phyloP scores from a whole-genome alignment of 768 basidiomycete genomes.

The Wakefieldia striispora region DNA sequence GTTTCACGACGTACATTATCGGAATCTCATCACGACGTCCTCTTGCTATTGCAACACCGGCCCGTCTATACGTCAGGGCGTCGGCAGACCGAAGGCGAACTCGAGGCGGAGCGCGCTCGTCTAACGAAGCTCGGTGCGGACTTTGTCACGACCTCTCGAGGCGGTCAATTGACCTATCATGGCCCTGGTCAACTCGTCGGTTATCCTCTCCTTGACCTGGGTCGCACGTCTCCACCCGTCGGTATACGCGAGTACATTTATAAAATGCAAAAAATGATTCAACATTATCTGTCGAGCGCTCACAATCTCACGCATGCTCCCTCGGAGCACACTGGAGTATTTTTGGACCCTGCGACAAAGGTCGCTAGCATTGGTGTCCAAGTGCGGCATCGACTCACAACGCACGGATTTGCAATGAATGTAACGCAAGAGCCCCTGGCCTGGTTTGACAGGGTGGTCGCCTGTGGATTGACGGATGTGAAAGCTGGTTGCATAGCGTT shows the following conservation, averaged over 20 bases:
- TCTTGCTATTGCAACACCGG: slow-evolving; percentile 83
- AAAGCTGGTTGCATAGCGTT: slow-evolving; percentile 66
- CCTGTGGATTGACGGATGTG: slow-evolving; percentile 87
- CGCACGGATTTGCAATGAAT: slow-evolving; percentile 94
- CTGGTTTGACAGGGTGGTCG: slow-evolving; percentile 89
- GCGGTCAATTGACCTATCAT: slow-evolving; percentile 95
- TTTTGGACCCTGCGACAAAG: slow-evolving; percentile 77
- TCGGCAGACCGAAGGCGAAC: slow-evolving; percentile 64
- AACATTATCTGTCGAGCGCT: slow-evolving; percentile 54
- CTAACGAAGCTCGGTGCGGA: slow-evolving; percentile 83
- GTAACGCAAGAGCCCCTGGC: slow-evolving; percentile 72
- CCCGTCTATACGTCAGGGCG: slow-evolving; percentile 97
- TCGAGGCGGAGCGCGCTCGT: slow-evolving; percentile 58
- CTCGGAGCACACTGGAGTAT: slow-evolving; percentile 89
- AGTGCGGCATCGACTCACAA: slow-evolving; percentile 89
- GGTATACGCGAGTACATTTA: slow-evolving; percentile 83
- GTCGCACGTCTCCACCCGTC: slow-evolving; percentile 68
- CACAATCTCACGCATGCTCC: slow-evolving; percentile 58
- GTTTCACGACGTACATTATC: slow-evolving; percentile 45
- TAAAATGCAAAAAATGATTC: slow-evolving; percentile 70
- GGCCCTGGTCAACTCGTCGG: slow-evolving; percentile 97
- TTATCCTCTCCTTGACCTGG: slow-evolving; percentile 89
- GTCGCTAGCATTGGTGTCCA: slow-evolving; percentile 96
- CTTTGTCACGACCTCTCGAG: slow-evolving; percentile 77
- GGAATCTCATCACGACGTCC: slow-evolving; percentile 48